phyloP scores from a whole-genome alignment of 805 yeast genomes.

The Wickerhamomyces rabaulensis region DNA sequence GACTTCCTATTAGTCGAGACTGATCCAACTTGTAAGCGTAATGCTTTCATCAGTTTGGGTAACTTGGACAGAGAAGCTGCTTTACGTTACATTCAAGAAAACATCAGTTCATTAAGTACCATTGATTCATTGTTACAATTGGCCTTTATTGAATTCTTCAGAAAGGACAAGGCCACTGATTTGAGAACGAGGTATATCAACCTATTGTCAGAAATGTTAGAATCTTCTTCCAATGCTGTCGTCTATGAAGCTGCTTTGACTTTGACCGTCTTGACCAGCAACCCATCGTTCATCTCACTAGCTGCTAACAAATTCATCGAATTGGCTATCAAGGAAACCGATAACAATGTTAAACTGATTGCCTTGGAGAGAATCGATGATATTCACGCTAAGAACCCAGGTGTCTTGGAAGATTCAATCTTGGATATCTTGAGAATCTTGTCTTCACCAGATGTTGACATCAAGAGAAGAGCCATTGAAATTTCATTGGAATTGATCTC shows the following conservation, averaged over 20 bases:
- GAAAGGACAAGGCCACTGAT: slow-evolving; percentile 66
- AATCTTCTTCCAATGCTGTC: slow-evolving; percentile 63
- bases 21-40: slow-evolving; percentile 91
- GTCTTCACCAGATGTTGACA: slow-evolving; percentile 86
- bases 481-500: slow-evolving; percentile 78
- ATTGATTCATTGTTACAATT: slow-evolving; percentile 83
- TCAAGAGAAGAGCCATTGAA: slow-evolving; percentile 80
- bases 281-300: slow-evolving; percentile 61
- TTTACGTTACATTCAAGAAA: slow-evolving; percentile 71
- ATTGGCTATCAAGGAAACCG: slow-evolving; percentile 87
- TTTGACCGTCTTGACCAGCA: slow-evolving; percentile 53
- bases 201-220: slow-evolving; percentile 68
- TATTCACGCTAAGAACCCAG: slow-evolving; percentile 69
- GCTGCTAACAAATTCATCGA: slow-evolving; percentile 87
- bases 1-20: slow-evolving; percentile 75
- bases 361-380: slow-evolving; percentile 82
- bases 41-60: slow-evolving; percentile 86
- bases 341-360: slow-evolving; percentile 89
- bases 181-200: slow-evolving; percentile 68
- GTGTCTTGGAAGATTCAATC: slow-evolving; percentile 75
- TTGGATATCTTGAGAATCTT: slow-evolving; percentile 83
- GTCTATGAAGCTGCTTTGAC: slow-evolving; percentile 90
- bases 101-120: slow-evolving; percentile 50
- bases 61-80: slow-evolving; percentile 83
- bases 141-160: slow-evolving; percentile 85